phyloP scores from a whole-genome alignment of 2,329 filamentous ascomycete genomes.

The Sarocladium brachiariae region DNA sequence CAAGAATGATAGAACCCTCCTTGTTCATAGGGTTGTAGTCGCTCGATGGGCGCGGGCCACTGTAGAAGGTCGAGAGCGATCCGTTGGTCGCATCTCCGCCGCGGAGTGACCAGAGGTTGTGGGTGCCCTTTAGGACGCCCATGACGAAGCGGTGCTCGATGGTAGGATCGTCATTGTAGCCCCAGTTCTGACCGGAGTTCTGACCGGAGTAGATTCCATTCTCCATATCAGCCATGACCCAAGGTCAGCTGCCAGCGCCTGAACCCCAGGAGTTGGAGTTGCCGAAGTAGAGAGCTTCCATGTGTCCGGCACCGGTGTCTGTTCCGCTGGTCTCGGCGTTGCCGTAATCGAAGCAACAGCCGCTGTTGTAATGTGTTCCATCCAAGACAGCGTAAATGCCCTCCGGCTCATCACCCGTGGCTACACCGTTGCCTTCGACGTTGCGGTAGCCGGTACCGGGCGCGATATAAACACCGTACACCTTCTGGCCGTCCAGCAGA shows the following conservation, averaged over 20 bases:
- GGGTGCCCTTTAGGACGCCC: slow-evolving; percentile 47
- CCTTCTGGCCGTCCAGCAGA: slow-evolving; percentile 52
- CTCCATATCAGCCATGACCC: slow-evolving; percentile 64
- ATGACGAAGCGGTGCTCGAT: slow-evolving; percentile 51
- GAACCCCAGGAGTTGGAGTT: slow-evolving; percentile 45
- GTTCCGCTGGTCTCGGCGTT: slow-evolving; percentile 45
- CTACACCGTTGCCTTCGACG: slow-evolving; percentile 43
- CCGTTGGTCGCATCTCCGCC: slow-evolving; percentile 50
- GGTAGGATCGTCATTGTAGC: slow-evolving; percentile 46
- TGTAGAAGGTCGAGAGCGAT: slow-evolving; percentile 51
- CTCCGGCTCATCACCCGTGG: slow-evolving; percentile 47
- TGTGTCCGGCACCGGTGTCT: slow-evolving; percentile 56
- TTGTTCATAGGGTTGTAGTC: slow-evolving; percentile 59
- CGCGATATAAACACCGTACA: slow-evolving; percentile 56
- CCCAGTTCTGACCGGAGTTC: too few species aligned
- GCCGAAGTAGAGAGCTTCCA: slow-evolving; percentile 64
- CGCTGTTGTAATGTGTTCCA: slow-evolving; percentile 51
- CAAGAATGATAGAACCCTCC: slow-evolving; percentile 58
- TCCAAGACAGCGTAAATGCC: slow-evolving; percentile 56
- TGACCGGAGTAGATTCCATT: slow-evolving; percentile 57
- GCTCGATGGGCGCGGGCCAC: slow-evolving; percentile 45
- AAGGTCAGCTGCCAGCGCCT: slow-evolving; percentile 53
- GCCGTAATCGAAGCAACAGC: slow-evolving; percentile 52
- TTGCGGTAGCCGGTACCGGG: slow-evolving; percentile 59
- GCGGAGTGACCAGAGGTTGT: slow-evolving; percentile 51